Evolutionary conservation across 345 rosid genomes (phyloP).

Genomic region (Linum tenue): DNA sequence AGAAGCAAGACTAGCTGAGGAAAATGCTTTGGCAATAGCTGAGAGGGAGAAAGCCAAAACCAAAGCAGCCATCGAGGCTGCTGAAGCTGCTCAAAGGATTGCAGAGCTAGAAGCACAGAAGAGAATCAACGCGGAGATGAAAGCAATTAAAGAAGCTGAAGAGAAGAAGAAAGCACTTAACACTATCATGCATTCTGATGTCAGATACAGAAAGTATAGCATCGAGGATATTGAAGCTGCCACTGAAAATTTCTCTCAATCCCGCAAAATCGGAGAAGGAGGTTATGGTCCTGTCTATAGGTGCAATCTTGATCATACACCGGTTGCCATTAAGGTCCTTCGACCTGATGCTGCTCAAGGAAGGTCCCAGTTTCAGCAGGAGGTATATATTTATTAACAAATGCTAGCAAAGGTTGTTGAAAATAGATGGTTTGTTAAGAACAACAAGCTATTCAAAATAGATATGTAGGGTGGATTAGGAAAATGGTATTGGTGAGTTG

Average conservation of each 20-base stretch:
- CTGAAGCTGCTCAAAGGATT: not conserved
- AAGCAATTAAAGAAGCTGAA: not conserved
- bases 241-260: not conserved
- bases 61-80: not conserved
- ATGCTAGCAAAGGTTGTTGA: no score
- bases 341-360: constrained; percentile 6
- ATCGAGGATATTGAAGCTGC: not conserved
- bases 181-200: not conserved
- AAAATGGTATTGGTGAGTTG: no score
- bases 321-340: not conserved
- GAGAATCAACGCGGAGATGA: not conserved
- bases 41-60: not conserved
- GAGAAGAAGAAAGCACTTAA: not conserved
- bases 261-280: constrained; percentile 1
- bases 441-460: no score
- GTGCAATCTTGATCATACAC: not conserved
- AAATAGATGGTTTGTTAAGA: no score
- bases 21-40: not conserved
- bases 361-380: not conserved
- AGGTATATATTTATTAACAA: not conserved
- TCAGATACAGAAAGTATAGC: not conserved
- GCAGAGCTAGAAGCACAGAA: not conserved
- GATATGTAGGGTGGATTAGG: no score
- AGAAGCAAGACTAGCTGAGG: not conserved
- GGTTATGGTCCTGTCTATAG: not conserved